Evolutionary conservation across 208 protist genomes (phyloP), one percentile per base, ranked within the genome.

Genomic region (Trypanosoma scelopori): DNA sequence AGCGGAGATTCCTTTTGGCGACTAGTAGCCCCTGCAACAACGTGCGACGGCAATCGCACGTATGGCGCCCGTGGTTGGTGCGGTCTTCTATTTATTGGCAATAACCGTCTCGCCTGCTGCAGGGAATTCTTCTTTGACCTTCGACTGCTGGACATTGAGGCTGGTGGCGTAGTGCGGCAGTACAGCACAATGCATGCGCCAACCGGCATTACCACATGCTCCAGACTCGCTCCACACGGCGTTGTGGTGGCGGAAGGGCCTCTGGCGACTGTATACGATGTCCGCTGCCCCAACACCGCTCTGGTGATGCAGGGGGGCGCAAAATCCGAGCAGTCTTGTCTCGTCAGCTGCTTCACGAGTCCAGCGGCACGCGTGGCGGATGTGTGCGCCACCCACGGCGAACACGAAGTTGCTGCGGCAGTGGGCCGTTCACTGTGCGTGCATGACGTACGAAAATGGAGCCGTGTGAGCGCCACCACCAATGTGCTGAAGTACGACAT

Each of bases 391-490:
- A 85, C 80, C n/a, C 55, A 45, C 28, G 84, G 81, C 55, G 72
- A 82, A 11, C 82, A 75, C 62, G 84, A 94, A 64, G 76, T 91
- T 27, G 84, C 70, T n/a, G 32, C 78, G 16, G 67, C 74, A 27
- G 70, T 89, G 12, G 88, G 90, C 58, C 84, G 88, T 5, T 77
- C 85, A 5, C 37, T 94, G 16, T 85, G 71, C 65, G 76, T 92
- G 15, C 85, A 85, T 71, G 88, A 94, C 69, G 55, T 85, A 42
- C 84, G 88, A 59, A 94, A 92, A 65, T 94, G 86, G 75, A 89
- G 41, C 42, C 72, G 82, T 27, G 67, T 80, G 28, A 69, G 72
- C 39, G 81, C 83, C 32, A 76, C 76, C 6, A 84, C 81, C 20
- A 91, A 83, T 48, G 77, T 92, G 27, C 70, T 94, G 23, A 94